Evolutionary conservation across 257 asterid species (phyloP), one percentile per base, ranked within the genome.

Genomic region (Nicotiana knightiana): DNA sequence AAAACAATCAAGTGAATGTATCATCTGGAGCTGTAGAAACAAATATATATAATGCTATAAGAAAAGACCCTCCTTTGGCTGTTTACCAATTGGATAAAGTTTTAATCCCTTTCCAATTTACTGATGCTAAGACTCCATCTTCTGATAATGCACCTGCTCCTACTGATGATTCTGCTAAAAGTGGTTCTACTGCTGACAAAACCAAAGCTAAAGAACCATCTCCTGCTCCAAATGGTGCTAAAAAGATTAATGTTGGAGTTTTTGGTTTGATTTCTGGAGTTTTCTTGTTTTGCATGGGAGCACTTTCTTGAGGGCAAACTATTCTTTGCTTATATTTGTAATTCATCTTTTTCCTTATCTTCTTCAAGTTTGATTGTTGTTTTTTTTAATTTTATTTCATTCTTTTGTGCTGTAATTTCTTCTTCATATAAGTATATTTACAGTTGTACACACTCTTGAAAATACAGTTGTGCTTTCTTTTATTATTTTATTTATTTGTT

Each of bases 11-110:
- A 76, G 82, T 94, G 79, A 94, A 93, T 51, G 92, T 96, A 3
- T 85, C 97, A 43, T 88, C 97, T 53, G 98, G 96, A 4, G 16
- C 62, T 17, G 93, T 90, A n/a, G 28, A 43, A 0, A 87, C 86
- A n/a, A 87, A 90, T 6, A 58, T 95, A 1, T 82, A 89, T 64
- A 95, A 95, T 77, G 87, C 89, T 55, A 28, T 95, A 53, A 64
- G 93, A 70, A 84, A 85, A 57, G 87, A 88, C 0, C 85, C 68
- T 24, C 99, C 99, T 3, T 18, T 95, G 86, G 97, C 98, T 15
- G 88, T 95, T 59, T 95, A 89, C 67, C 91, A 95, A 85, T 90
- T 93, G n/a, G 97, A 91, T 28, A 84, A 83, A 80, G 99, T 95
- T 9, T 67, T 95, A 82, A 26, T 91, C 58, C 97, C 99, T 0